These are phyloP conservation scores for Colletotrichum eleusines DNA, from an alignment of 2,329 filamentous ascomycete species.

Conservation along the genomic window DNA sequence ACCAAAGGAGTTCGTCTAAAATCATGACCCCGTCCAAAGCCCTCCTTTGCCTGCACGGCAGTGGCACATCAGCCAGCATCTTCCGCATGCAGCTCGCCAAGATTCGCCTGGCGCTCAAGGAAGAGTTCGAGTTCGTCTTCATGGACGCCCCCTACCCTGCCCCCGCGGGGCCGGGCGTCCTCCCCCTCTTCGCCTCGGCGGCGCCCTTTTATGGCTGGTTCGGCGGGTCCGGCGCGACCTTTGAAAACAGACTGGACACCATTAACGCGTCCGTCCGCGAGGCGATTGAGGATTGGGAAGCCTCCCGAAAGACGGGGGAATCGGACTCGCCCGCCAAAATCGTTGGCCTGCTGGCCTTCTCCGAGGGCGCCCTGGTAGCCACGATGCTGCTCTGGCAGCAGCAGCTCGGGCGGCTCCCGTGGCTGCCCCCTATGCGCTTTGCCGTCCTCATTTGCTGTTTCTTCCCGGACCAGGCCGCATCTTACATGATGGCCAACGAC, in stretches of 20 bases:
- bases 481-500: neutral
- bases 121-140: neutral
- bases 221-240: neutral
- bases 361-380: constrained; percentile 9
- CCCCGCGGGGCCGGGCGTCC: neutral
- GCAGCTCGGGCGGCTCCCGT: neutral
- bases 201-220: neutral
- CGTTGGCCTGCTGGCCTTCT: neutral
- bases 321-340: neutral
- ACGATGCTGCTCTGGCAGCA: neutral
- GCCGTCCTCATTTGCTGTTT: constrained; percentile 1
- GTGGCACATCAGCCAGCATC: neutral
- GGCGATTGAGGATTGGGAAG: neutral
- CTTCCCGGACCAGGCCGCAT: neutral
- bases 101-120: neutral
- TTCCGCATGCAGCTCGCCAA: constrained; percentile 3
- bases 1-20: neutral
- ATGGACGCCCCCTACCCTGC: neutral
- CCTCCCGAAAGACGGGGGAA: neutral
- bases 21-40: neutral
- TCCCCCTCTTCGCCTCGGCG: neutral
- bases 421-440: neutral
- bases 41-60: neutral
- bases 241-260: neutral
- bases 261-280: neutral